Base-by-base conservation (phyloP, 306 rosid genomes). In the Ochetophila trinervis region DNA sequence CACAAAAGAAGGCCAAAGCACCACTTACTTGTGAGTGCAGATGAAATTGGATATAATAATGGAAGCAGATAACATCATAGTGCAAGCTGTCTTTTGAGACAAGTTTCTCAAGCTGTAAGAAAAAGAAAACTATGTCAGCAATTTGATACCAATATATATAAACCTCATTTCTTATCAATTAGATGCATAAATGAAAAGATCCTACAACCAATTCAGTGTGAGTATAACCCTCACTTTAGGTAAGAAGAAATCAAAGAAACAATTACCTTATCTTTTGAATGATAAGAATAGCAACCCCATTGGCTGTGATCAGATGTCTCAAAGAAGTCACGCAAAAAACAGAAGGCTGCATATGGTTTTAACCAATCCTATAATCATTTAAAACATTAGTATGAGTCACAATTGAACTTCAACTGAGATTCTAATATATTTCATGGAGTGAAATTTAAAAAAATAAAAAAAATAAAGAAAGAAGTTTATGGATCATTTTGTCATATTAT, bases 261-360 rank as follows among this genome's bases (percentile, higher is more conserved):
- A n/a, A 34, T 65, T 76, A 89, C 98, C 94, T 78, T 93, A 71
- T 82, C 89, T 63, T 79, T 81, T 3, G 98, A 82, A 66, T 69
- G 89, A 67, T 77, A 64, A 67, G 95, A 88, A 81, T 80, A 93
- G 37, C 89, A 77, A 48, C 98, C 98, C 98, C 98, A 93, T 80
- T 93, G 86, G 74, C 83, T 86, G 56, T 80, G 97, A 60, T 93
- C 98, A 68, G 98, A 85, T 51, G 97, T 93, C 83, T 87, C 98
- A 72, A 93, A 93, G 75, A 93, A 93, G 83, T 89, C 98, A 56
- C 97, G 82, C 78, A 89, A 67, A 83, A 93, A 89, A 71, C 98
- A 89, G 89, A 84, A 89, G 34, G 91, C 98, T 22, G 97, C 95
- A 58, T 87, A 93, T 58, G 98, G 98, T 70, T 86, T 89, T 81